Percentiles rank a stretch among this genome's conserved stretches.
phyloP scores from a whole-genome alignment of 2,329 filamentous ascomycete genomes.

The Drechslera avenae region DNA sequence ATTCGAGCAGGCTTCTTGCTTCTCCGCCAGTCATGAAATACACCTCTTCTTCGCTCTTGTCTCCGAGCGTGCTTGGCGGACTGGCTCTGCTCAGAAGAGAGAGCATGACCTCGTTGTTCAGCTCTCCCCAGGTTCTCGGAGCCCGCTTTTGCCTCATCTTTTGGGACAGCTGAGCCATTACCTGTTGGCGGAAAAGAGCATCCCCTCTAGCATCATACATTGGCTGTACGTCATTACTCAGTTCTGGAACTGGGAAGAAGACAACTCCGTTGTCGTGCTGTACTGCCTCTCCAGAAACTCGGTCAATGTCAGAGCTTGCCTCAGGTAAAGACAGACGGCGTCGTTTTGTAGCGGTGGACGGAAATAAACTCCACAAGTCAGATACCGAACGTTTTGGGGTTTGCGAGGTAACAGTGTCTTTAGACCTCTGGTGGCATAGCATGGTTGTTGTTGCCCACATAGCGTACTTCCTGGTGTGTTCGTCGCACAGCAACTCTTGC shows the following conservation, averaged over 20 bases:
- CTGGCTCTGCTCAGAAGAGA: constrained; percentile 17
- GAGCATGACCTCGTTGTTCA: constrained; percentile 15
- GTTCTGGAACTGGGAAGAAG: constrained; percentile 5
- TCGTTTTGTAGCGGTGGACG: neutral
- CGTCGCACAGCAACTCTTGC: constrained; percentile 5
- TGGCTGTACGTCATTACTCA: constrained; percentile 5
- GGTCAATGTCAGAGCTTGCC: neutral
- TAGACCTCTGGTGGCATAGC: constrained; percentile 8
- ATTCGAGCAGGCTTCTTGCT: constrained; percentile 14
- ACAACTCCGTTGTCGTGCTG: neutral
- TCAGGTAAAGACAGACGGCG: constrained; percentile 7
- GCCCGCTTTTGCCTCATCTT: neutral
- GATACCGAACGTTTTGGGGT: constrained; percentile 4
- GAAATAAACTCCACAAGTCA: neutral
- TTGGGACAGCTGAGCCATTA: constrained; percentile 17
- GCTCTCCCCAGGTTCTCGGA: constrained; percentile 16
- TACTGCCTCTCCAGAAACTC: neutral
- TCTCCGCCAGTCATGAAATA: constrained; percentile 18
- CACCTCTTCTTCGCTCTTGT: constrained; percentile 10
- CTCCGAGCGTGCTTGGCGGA: constrained; percentile 6
- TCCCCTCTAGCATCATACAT: constrained; percentile 11
- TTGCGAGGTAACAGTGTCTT: neutral
- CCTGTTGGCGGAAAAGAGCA: constrained; percentile 14
- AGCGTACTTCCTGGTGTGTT: constrained; percentile 15
- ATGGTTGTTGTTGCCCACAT: constrained; percentile 16